Conservation (phyloP, 352 stramenopile genomes). For the Pythium apleroticum region DNA sequence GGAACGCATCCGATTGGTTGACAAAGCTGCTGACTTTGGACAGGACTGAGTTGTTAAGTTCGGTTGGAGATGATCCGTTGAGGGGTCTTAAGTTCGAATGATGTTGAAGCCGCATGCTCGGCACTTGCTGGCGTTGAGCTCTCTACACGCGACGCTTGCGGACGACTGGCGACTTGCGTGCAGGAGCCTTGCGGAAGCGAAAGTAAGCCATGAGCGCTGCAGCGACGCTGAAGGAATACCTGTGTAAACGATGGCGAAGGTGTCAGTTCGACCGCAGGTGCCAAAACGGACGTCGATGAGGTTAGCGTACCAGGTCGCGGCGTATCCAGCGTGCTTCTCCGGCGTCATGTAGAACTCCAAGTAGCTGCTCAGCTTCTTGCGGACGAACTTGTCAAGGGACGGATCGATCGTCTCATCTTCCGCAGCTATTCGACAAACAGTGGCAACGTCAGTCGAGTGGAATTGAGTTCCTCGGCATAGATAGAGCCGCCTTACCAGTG, state of each 20-base stretch:
- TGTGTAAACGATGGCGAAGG: conserved; percentile 17
- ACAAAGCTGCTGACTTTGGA: neutral
- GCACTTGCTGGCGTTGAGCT: neutral
- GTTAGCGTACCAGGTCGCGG: conserved; percentile 67
- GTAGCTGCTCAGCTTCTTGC: conserved; percentile 80
- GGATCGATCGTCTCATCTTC: conserved; percentile 33
- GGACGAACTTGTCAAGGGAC: conserved; percentile 55
- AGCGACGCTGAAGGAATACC: conserved; percentile 80
- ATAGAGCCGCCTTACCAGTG: conserved; percentile 37
- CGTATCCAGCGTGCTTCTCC: conserved; percentile 83
- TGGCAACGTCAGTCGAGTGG: neutral
- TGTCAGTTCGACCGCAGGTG: neutral
- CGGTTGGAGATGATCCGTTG: conserved; percentile 3
- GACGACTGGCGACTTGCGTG: neutral
- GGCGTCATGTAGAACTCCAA: conserved; percentile 90
- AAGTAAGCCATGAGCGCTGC: conserved; percentile 67
- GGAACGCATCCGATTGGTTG: conserved; percentile 3
- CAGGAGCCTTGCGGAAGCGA: conserved; percentile 51
- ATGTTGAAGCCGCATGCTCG: neutral
- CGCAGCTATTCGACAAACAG: conserved; percentile 27
- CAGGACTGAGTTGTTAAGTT: conserved; percentile 8
- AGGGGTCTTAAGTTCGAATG: conserved; percentile 16
- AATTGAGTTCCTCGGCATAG: neutral
- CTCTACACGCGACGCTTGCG: conserved; percentile 12
- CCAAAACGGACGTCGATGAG: neutral